Evolutionary conservation across 257 asterid genomes (phyloP).

Genomic region (Linaria vulgaris): DNA sequence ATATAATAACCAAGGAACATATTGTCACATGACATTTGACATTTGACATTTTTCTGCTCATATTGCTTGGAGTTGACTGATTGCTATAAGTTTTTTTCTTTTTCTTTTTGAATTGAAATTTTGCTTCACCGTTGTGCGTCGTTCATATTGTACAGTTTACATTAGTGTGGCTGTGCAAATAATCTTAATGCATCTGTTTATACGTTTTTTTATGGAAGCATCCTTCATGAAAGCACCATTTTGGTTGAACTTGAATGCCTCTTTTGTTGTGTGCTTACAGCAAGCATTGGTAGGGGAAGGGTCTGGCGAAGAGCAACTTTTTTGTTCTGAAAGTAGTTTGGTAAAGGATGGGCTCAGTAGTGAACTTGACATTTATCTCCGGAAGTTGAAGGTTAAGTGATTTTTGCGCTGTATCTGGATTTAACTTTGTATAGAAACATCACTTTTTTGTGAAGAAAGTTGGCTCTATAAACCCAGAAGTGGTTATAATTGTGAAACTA

Average conservation of each 20-base stretch:
- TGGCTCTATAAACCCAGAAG: not conserved
- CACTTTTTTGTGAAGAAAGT: not conserved
- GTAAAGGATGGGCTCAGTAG: constrained; percentile 51
- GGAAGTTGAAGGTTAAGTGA: constrained; percentile 67
- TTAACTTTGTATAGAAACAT: constrained; percentile 19
- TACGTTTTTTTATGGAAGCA: too few species aligned
- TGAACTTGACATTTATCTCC: constrained; percentile 67
- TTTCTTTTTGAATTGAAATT: constrained; percentile 1
- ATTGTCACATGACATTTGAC: too few species aligned
- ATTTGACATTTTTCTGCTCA: too few species aligned
- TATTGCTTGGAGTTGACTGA: not conserved
- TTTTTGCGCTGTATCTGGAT: constrained; percentile 17
- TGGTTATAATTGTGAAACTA: not conserved
- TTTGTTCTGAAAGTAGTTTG: constrained; percentile 55
- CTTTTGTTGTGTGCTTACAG: constrained; percentile 53
- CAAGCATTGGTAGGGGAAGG: constrained; percentile 98
- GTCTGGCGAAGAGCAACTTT: constrained; percentile 83
- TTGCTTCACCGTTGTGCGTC: constrained; percentile 14
- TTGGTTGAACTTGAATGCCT: constrained; percentile 25
- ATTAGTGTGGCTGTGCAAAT: constrained; percentile 5
- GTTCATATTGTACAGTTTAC: constrained; percentile 6
- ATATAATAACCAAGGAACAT: too few species aligned
- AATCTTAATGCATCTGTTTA: too few species aligned
- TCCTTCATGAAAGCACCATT: too few species aligned
- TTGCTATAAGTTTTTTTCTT: constrained; percentile 19